These are phyloP conservation scores for Cyathus striatus DNA, from an alignment of 768 basidiomycete genomes.

Conservation along the genomic window DNA sequence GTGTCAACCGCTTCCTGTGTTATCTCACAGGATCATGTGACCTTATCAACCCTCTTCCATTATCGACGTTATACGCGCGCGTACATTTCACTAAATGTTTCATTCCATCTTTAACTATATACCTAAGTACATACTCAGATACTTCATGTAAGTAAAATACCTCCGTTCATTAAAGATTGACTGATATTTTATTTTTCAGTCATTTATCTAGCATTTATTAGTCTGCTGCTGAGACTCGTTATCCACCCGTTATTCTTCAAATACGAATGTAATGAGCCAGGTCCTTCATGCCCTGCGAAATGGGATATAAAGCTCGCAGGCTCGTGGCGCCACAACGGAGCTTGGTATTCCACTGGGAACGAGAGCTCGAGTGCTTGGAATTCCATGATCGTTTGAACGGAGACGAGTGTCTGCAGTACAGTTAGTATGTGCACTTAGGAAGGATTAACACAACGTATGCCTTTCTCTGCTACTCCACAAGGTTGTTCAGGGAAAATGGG, in stretches of 20 bases:
- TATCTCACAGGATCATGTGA: too few relatives aligned
- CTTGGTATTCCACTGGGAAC: slow-evolving; percentile 72
- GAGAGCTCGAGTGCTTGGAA: slow-evolving; percentile 81
- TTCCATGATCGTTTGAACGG: slow-evolving; percentile 84
- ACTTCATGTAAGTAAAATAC: too few relatives aligned
- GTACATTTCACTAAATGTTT: too few relatives aligned
- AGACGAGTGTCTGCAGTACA: slow-evolving; percentile 62
- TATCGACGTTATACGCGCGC: too few relatives aligned
- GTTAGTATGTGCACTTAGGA: slow-evolving; percentile 10
- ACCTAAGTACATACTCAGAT: too few relatives aligned
- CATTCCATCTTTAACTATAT: too few relatives aligned
- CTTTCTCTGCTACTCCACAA: slow-evolving; percentile 65
- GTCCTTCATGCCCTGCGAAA: slow-evolving; percentile 88
- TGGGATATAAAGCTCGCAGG: slow-evolving; percentile 74
- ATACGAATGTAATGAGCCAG: slow-evolving; percentile 87
- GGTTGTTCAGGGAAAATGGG: slow-evolving; percentile 71
- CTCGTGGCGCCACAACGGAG: slow-evolving; percentile 71
- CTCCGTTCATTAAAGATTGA: too few relatives aligned
- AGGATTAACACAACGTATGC: slow-evolving; percentile 39
- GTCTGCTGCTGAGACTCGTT: slow-evolving; percentile 65
- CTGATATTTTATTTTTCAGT: too few relatives aligned
- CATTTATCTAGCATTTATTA: too few relatives aligned
- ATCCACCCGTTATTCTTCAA: slow-evolving; percentile 89
- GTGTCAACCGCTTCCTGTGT: too few relatives aligned
- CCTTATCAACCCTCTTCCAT: too few relatives aligned